These are phyloP conservation scores for Hericium coralloides DNA, from an alignment of 768 basidiomycete species.

Conservation along the genomic window DNA sequence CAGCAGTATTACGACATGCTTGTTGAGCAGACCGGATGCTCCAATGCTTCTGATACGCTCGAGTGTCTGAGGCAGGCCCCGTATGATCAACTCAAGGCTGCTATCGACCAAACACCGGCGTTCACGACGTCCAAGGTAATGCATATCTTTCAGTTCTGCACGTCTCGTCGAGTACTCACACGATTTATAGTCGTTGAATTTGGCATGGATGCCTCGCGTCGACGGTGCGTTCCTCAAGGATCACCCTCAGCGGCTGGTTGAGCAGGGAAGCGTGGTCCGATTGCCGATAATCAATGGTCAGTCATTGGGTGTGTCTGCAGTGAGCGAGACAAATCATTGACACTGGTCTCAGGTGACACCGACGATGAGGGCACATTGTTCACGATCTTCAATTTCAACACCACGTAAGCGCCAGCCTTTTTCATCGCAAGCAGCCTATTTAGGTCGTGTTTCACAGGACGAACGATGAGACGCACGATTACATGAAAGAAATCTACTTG, in stretches of 20 bases:
- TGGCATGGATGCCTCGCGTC: constrained; percentile 8
- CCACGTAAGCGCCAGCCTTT: neutral
- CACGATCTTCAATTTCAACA: neutral
- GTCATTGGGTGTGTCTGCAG: neutral
- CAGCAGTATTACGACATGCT: constrained; percentile 12
- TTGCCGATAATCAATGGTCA: constrained; percentile 6
- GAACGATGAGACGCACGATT: neutral
- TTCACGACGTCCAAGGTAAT: neutral
- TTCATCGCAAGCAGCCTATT: no score
- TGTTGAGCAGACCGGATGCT: neutral
- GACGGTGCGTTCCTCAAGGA: constrained; percentile 12
- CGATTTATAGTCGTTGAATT: neutral
- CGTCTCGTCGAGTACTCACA: neutral
- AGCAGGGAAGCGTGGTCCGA: constrained; percentile 3
- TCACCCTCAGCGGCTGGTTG: constrained; percentile 1
- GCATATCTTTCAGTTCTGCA: neutral
- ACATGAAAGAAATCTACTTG: neutral
- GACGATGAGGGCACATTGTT: constrained; percentile 12
- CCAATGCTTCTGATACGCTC: neutral
- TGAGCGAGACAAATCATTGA: neutral
- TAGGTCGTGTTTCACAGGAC: neutral
- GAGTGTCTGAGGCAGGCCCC: constrained; percentile 8
- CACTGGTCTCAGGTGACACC: constrained; percentile 3
- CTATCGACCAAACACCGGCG: neutral
- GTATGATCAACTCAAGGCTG: neutral